These are phyloP conservation scores for Saccharomyces mikatae DNA, from an alignment of 805 yeast genomes.

Conservation along the genomic window DNA sequence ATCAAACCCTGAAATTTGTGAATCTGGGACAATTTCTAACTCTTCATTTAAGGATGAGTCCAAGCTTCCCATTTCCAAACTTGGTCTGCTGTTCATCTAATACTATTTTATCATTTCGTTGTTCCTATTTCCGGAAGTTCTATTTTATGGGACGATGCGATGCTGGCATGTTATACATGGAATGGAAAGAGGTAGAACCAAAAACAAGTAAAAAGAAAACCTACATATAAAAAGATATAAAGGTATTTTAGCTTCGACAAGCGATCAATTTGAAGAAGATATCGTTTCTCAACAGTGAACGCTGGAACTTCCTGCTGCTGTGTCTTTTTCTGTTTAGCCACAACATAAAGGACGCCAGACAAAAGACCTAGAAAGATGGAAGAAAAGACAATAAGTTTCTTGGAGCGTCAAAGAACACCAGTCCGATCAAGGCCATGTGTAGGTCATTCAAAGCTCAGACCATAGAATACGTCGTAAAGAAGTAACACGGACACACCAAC, in stretches of 20 bases:
- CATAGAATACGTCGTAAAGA: constrained; percentile 97
- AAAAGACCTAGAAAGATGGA: constrained; percentile 90
- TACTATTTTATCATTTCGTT: background rate
- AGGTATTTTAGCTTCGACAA: background rate
- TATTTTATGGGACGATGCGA: background rate
- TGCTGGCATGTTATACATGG: background rate
- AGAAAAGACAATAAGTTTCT: constrained; percentile 81
- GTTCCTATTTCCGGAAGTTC: background rate
- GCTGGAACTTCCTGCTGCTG: constrained; percentile 12
- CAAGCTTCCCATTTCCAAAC: background rate
- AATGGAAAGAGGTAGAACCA: background rate
- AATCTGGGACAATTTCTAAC: background rate
- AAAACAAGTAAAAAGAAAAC: background rate
- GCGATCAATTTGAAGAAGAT: background rate
- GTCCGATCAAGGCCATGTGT: constrained; percentile 93
- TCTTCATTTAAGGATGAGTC: background rate
- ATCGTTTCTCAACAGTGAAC: background rate
- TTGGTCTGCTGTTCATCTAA: background rate
- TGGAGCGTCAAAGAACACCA: constrained; percentile 90
- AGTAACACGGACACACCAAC: constrained; percentile 99
- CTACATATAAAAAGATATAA: background rate
- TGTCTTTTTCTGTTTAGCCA: constrained; percentile 85
- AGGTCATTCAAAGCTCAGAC: constrained; percentile 98
- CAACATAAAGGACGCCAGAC: constrained; percentile 93
- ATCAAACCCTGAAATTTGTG: background rate